Evolutionary conservation across 1,284 basidiomycete genomes (phyloP).

Genomic region (Cutaneotrichosporon mucoides): DNA sequence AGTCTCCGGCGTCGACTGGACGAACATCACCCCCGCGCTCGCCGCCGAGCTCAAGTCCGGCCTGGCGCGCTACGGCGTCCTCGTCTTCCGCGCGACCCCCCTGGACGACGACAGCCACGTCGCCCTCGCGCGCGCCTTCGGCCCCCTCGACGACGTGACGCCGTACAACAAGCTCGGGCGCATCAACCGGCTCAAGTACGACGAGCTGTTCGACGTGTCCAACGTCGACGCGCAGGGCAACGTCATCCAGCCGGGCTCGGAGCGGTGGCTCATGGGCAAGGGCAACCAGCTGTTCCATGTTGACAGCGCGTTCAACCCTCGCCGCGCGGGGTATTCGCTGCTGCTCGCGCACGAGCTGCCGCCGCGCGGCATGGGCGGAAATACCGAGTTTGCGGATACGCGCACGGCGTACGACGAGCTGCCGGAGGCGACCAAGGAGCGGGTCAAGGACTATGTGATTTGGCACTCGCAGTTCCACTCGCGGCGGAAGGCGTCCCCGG

Average conservation of each 20-base stretch:
- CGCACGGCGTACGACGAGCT: constrained; percentile 23
- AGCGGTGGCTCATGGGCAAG: constrained; percentile 11
- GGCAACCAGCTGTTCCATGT: constrained; percentile 20
- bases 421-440: constrained; percentile 23
- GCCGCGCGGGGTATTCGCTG: constrained; percentile 21
- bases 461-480: constrained; percentile 26
- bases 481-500: constrained; percentile 20
- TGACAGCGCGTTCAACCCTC: constrained; percentile 26
- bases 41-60: constrained; percentile 23
- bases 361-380: constrained; percentile 17
- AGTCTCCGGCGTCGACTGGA: constrained; percentile 22
- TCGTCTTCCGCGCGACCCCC: constrained; percentile 30
- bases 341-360: constrained; percentile 25
- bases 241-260: constrained; percentile 18
- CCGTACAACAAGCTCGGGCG: constrained; percentile 28
- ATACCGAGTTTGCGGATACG: constrained; percentile 28
- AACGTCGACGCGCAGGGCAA: constrained; percentile 24
- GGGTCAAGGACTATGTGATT: constrained; percentile 33
- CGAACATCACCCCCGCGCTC: constrained; percentile 14
- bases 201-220: constrained; percentile 27
- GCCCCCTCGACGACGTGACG: constrained; percentile 33
- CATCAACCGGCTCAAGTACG: constrained; percentile 24
- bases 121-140: constrained; percentile 26
- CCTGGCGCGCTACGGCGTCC: constrained; percentile 27
- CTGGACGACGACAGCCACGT: constrained; percentile 29